Evolutionary conservation across 73 alveolate species (phyloP).

Genomic region (Paramecium caudatum): DNA sequence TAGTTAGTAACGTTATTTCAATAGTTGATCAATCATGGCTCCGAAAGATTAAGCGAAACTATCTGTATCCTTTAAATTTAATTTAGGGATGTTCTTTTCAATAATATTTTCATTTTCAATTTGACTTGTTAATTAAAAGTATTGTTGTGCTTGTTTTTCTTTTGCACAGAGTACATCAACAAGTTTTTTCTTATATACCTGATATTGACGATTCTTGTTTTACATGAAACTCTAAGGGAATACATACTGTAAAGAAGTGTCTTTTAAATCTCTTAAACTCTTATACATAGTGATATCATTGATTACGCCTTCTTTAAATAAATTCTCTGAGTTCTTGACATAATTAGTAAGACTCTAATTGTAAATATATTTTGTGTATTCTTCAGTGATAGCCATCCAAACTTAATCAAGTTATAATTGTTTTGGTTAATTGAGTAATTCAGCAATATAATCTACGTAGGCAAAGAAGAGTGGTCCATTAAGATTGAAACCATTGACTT

Average conservation of each 20-base stretch:
- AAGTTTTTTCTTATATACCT: neutral
- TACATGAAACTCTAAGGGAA: neutral
- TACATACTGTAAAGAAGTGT: neutral
- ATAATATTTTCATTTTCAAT: neutral
- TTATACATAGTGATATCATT: too few species aligned
- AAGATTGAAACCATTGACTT: neutral
- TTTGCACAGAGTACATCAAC: neutral
- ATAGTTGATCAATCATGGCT: neutral
- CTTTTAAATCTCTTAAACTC: conserved; percentile 48
- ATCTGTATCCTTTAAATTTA: conserved; percentile 3
- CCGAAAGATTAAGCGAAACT: neutral
- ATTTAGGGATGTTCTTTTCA: neutral
- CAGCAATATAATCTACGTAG: neutral
- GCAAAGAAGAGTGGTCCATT: conserved; percentile 27
- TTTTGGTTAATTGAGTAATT: neutral
- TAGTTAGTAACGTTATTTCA: neutral
- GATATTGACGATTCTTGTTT: neutral
- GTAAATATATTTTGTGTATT: neutral
- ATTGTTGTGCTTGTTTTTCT: neutral
- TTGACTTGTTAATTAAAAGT: neutral
- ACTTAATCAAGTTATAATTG: neutral
- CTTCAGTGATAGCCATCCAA: conserved; percentile 3
- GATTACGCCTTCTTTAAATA: too few species aligned
- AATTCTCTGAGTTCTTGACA: too few species aligned
- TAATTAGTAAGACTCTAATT: neutral